Evolutionary conservation across 768 basidiomycete species (phyloP).

Genomic region (Amanita polypyramis): DNA sequence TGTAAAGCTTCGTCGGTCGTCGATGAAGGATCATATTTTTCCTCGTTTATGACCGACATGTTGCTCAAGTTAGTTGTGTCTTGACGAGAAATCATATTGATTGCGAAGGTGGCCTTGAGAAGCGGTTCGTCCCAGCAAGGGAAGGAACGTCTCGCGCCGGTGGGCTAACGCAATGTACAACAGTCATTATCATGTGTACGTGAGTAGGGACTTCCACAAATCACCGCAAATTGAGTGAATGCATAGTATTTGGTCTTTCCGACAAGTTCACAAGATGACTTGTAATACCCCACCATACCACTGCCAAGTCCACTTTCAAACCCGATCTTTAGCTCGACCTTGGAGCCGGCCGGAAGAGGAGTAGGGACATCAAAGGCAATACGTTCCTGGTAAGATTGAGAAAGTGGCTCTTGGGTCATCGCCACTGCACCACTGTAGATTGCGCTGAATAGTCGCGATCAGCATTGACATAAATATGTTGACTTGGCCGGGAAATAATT

Average conservation of each 20-base stretch:
- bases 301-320: slow-evolving; percentile 63
- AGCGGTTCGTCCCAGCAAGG: slow-evolving; percentile 93
- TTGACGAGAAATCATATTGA: slow-evolving; percentile 71
- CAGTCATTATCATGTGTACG: background rate
- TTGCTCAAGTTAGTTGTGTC: slow-evolving; percentile 78
- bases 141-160: slow-evolving; percentile 72
- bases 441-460: slow-evolving; percentile 18
- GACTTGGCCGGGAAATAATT: slow-evolving; percentile 12
- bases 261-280: slow-evolving; percentile 50
- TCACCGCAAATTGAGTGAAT: slow-evolving; percentile 84
- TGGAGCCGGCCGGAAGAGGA: slow-evolving; percentile 53
- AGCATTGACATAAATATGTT: background rate
- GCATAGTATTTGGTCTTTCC: slow-evolving; percentile 60
- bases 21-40: slow-evolving; percentile 20
- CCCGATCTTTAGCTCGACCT: slow-evolving; percentile 56
- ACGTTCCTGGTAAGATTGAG: slow-evolving; percentile 53
- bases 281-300: slow-evolving; percentile 80
- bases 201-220: slow-evolving; percentile 2
- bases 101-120: slow-evolving; percentile 72
- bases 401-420: slow-evolving; percentile 31
- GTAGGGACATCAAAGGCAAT: slow-evolving; percentile 48
- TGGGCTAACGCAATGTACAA: slow-evolving; percentile 41
- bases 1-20: slow-evolving; percentile 23
- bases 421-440: slow-evolving; percentile 46
- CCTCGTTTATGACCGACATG: slow-evolving; percentile 69